Percentiles rank a stretch among this genome's conserved stretches.
phyloP scores from a whole-genome alignment of 768 basidiomycete genomes.

The Termitomyces sp. region DNA sequence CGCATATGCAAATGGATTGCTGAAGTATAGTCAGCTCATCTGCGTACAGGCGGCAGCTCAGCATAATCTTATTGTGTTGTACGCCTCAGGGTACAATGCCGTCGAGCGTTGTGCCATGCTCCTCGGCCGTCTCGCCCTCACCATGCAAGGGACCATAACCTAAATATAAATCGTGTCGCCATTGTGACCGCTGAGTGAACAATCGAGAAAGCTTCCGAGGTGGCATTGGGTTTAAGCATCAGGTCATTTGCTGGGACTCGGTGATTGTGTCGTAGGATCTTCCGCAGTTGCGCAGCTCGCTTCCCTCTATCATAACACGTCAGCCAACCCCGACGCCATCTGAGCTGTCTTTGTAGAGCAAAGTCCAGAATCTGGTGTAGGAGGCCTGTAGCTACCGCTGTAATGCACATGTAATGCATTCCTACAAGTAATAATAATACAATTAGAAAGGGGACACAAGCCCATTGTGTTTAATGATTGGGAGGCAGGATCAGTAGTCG shows the following conservation, averaged over 20 bases:
- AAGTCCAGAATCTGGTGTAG: no score
- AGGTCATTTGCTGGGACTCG: not conserved
- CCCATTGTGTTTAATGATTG: conserved; percentile 20
- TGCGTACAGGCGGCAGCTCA: conserved; percentile 59
- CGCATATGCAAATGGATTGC: conserved; percentile 8
- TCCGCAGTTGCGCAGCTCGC: conserved; percentile 46
- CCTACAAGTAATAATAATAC: no score
- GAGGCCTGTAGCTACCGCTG: no score
- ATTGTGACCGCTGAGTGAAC: conserved; percentile 74
- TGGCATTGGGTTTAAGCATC: conserved; percentile 16
- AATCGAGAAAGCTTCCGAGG: conserved; percentile 65
- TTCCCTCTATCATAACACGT: conserved; percentile 55
- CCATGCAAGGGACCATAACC: conserved; percentile 76
- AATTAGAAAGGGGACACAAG: no score
- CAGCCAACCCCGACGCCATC: conserved; percentile 52
- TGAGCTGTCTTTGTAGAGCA: no score
- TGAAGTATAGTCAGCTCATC: not conserved
- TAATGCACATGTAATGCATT: no score
- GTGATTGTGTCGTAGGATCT: conserved; percentile 34
- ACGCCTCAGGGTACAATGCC: conserved; percentile 88
- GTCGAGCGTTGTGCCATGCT: conserved; percentile 90
- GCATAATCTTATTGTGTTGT: conserved; percentile 87
- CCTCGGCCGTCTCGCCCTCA: conserved; percentile 70
- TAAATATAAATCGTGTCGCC: conserved; percentile 80
- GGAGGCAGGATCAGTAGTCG: no score